Percentiles rank a stretch among this genome's conserved stretches.
phyloP scores from a whole-genome alignment of 2,329 filamentous ascomycete species.

The Trichoderma oligosporum region DNA sequence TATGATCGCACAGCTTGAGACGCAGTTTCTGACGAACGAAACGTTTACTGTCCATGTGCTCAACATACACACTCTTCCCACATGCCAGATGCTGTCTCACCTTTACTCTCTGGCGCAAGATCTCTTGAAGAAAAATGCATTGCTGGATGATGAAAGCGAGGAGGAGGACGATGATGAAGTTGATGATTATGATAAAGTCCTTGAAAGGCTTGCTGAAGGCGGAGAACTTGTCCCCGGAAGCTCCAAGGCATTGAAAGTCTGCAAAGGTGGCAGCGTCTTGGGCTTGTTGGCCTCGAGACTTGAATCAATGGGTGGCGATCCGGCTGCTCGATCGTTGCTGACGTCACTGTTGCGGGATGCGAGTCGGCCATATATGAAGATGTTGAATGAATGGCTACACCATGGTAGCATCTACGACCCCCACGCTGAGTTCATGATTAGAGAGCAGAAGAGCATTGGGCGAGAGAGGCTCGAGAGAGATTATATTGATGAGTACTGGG shows the following conservation, averaged over 20 bases:
- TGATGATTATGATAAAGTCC: slow-evolving; percentile 85
- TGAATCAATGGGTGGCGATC: slow-evolving; percentile 89
- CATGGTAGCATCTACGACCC: slow-evolving; percentile 93
- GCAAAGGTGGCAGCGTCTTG: slow-evolving; percentile 94
- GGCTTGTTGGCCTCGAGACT: slow-evolving; percentile 80
- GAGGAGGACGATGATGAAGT: slow-evolving; percentile 67
- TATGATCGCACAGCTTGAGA: slow-evolving; percentile 88
- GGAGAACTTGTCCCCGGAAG: slow-evolving; percentile 75
- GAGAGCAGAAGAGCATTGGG: slow-evolving; percentile 92
- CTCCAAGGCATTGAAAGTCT: slow-evolving; percentile 83
- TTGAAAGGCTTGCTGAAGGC: slow-evolving; percentile 84
- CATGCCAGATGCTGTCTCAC: slow-evolving; percentile 85
- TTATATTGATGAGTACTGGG: slow-evolving; percentile 99
- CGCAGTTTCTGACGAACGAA: slow-evolving; percentile 83
- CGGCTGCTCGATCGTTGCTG: slow-evolving; percentile 75
- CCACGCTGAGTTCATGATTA: slow-evolving; percentile 89
- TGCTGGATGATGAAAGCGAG: slow-evolving; percentile 76
- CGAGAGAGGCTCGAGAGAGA: slow-evolving; percentile 89
- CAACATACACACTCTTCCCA: slow-evolving; percentile 86
- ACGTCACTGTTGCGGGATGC: slow-evolving; percentile 81
- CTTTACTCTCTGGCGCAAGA: slow-evolving; percentile 85
- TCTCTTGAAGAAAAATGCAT: slow-evolving; percentile 78
- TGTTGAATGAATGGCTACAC: slow-evolving; percentile 98
- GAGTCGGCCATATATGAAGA: slow-evolving; percentile 91
- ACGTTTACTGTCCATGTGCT: slow-evolving; percentile 90